Base-by-base conservation (phyloP, 352 stramenopile species). In the Phytophthora palmivora region DNA sequence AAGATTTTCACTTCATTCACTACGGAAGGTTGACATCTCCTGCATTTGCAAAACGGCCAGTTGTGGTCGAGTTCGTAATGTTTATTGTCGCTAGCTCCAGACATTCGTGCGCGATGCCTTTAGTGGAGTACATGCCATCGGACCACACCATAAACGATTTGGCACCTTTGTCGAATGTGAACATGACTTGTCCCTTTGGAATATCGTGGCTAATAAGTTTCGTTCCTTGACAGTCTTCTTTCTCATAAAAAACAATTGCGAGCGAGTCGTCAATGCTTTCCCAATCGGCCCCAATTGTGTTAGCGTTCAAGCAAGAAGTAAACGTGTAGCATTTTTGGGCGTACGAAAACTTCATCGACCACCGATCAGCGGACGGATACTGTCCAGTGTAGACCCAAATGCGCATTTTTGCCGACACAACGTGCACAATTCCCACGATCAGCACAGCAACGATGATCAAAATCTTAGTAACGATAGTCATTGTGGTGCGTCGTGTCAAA, bases 121-220 rank as follows among this genome's bases (percentile, higher is more conserved):
- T 55, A 4, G 59, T 63, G 8, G 51, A 34, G 37, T 68, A 68
- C 19, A 58, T 62, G 15, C 42, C 59, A 19, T 63, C 6, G 12
- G 42, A 30, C 59, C 59, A 68, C 8, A 68, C 51, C 59, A 68
- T 63, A 19, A 68, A 68, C 19, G 59, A 68, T 12, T 63, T 68
- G 6, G 59, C 51, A 11, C 59, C 59, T 21, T 57, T 63, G 36
- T 32, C 44, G 28, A 41, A 68, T 7, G 45, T 16, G 15, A 68
- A 68, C 59, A 48, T 49, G 21, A 53, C 15, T 10, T 68, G 43
- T 1, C 44, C 59, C 24, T 68, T 63, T 10, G 51, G 59, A 4
- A 57, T 19, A 0, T 14, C 5, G 15, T 56, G 45, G 39, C 43
- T 68, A 30, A 57, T 55, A n/a, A n/a, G n/a, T n/a, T n/a, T n/a